A percentile compares a stretch with the other conserved stretches of the same genome.
These are phyloP conservation scores for Fomes fomentarius DNA, from an alignment of 1,284 basidiomycete species.

Conservation along the genomic window DNA sequence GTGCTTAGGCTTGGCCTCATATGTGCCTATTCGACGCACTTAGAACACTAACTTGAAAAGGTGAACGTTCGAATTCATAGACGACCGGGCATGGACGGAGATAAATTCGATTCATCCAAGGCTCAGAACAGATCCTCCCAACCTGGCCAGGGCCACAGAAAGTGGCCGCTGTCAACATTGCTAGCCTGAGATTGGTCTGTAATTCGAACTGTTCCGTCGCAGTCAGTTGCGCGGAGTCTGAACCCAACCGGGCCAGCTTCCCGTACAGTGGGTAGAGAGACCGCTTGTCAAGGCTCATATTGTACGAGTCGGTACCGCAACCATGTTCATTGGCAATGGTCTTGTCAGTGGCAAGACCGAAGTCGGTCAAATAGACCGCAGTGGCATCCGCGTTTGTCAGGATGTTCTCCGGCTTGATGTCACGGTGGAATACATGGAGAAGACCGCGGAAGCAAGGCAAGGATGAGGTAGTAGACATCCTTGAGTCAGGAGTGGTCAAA, in stretches of 20 bases:
- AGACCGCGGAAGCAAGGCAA: constrained; percentile 25
- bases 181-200: no score
- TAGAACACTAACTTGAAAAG: no score
- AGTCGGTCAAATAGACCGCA: constrained; percentile 64
- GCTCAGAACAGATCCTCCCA: no score
- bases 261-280: not conserved
- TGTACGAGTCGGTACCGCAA: constrained; percentile 51
- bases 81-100: not conserved
- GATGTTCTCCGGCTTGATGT: constrained; percentile 80
- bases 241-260: not conserved
- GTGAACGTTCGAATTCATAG: not conserved
- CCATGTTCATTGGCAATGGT: constrained; percentile 53
- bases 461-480: constrained; percentile 6
- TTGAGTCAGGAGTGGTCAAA: not conserved
- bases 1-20: not conserved
- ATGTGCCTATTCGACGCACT: not conserved
- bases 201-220: not conserved
- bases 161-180: no score
- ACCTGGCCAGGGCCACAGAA: no score
- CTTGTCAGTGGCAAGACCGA: constrained; percentile 68
- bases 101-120: no score
- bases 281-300: no score
- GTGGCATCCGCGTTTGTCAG: constrained; percentile 52
- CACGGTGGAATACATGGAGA: constrained; percentile 66
- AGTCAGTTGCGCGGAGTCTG: not conserved